Evolutionary conservation across 2,329 filamentous ascomycete species (phyloP), one percentile per base, ranked within the genome.

Genomic region (Fusarium humuli): DNA sequence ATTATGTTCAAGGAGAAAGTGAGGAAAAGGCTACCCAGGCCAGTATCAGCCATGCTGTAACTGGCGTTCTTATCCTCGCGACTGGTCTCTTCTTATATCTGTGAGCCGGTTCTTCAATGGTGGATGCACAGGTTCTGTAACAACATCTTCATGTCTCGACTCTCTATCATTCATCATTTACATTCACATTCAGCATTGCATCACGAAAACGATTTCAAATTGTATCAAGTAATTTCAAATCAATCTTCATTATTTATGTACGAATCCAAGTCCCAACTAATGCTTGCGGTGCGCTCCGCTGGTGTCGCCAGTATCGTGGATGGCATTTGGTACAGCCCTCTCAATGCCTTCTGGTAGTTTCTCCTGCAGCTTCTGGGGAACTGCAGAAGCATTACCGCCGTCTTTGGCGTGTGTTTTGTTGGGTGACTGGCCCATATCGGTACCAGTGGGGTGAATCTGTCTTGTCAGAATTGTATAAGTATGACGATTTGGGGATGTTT

Each of bases 341-440:
- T 74, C 70, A 11, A 76, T 23, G 5, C 65, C 60, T 45, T 76
- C 71, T 1, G 75, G 71, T 5, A 77, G 20, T 20, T 55, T 69
- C 59, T 76, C 67, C 50, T 77, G 75, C 0, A 70, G 13, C 44
- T 75, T 75, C 47, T 71, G 53, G 2, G 75, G 72, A 11, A 76
- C 45, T 0, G 72, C 57, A 4, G 75, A 76, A 13, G 68, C 65
- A 2, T 65, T 41, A 0, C 69, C 61, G 7, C 58, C 64, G 3
- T 57, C 63, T 32, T 73, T 73, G 3, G 72, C 69, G 9, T 76
- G 72, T 3, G 72, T 59, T 16, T 67, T 50, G 14, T 67, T 65
- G 13, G 64, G 69, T 0, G 67, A 70, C 41, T 73, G 62, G 1
- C 60, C 68, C 10, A 65, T 58, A 3, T 68, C 59, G 9, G 61